phyloP scores from a whole-genome alignment of 2,329 filamentous ascomycete genomes.

The Calonectria pauciramosa region DNA sequence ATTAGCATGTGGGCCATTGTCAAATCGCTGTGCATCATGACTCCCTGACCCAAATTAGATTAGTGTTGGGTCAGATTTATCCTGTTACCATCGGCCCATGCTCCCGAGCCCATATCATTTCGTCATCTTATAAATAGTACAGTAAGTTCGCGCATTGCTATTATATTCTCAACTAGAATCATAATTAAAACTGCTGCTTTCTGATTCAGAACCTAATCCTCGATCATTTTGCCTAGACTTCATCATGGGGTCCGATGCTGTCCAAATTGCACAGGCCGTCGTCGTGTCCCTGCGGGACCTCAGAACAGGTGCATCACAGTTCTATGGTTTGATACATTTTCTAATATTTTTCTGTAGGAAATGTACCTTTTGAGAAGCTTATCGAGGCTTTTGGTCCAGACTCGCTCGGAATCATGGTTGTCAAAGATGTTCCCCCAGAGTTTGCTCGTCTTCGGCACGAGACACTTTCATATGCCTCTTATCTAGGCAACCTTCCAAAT shows the following conservation, averaged over 20 bases:
- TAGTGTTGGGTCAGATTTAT: neutral
- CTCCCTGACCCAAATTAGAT: neutral
- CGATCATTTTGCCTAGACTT: neutral
- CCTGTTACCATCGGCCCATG: neutral
- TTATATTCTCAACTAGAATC: neutral
- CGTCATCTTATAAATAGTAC: neutral
- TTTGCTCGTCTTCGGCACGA: slow-evolving; percentile 80
- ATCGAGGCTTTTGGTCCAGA: slow-evolving; percentile 89
- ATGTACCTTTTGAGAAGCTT: slow-evolving; percentile 76
- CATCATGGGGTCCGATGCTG: neutral
- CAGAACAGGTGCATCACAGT: slow-evolving; percentile 63
- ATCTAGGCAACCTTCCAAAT: slow-evolving; percentile 84
- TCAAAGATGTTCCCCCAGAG: slow-evolving; percentile 82
- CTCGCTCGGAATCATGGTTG: slow-evolving; percentile 91
- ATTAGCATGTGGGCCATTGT: neutral
- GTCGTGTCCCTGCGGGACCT: slow-evolving; percentile 74
- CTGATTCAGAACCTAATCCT: neutral
- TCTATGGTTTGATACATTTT: slow-evolving; percentile 8
- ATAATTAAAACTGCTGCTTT: too few species aligned
- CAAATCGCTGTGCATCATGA: neutral
- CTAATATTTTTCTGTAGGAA: slow-evolving; percentile 60
- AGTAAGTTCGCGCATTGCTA: neutral
- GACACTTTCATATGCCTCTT: slow-evolving; percentile 88
- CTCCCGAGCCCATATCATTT: neutral
- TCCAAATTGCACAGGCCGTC: slow-evolving; percentile 62